Evolutionary conservation across 2,329 filamentous ascomycete genomes (phyloP).

Genomic region (Beauveria scarabaeidicola): DNA sequence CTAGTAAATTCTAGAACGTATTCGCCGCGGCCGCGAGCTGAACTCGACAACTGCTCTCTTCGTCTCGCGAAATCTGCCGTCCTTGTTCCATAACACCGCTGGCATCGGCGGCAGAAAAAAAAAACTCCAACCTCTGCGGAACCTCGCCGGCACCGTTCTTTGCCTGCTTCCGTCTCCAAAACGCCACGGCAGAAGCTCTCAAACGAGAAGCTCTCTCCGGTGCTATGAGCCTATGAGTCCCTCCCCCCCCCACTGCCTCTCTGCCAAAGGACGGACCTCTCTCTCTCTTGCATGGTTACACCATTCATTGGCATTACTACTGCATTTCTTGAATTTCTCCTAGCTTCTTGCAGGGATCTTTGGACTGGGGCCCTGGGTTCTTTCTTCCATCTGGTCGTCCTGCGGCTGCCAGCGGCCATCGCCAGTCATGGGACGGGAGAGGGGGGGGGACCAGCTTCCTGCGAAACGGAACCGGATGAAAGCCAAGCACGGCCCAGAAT

Average conservation of each 20-base stretch:
- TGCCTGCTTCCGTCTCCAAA: conserved; percentile 5
- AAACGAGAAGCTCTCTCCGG: conserved; percentile 10
- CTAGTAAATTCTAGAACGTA: too few relatives aligned
- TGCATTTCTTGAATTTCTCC: conserved; percentile 7
- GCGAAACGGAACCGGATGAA: background rate
- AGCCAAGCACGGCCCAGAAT: conserved; percentile 4
- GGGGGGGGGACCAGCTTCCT: background rate
- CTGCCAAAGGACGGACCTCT: background rate
- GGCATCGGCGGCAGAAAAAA: background rate
- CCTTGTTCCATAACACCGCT: background rate
- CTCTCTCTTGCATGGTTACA: conserved; percentile 7
- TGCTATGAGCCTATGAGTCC: conserved; percentile 9
- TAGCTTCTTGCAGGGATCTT: conserved; percentile 8
- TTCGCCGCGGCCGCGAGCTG: background rate
- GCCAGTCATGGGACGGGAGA: conserved; percentile 6
- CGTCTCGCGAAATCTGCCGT: background rate
- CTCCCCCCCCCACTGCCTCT: conserved; percentile 4
- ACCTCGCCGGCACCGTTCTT: conserved; percentile 1
- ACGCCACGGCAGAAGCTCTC: conserved; percentile 11
- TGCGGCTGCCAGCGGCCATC: conserved; percentile 5
- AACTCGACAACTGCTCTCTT: background rate
- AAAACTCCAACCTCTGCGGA: conserved; percentile 1
- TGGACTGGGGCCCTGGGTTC: background rate
- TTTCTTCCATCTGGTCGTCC: conserved; percentile 1
- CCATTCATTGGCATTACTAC: background rate